Conservation (phyloP, 371 early-diverging fungal species). For the Ordospora colligata region DNA sequence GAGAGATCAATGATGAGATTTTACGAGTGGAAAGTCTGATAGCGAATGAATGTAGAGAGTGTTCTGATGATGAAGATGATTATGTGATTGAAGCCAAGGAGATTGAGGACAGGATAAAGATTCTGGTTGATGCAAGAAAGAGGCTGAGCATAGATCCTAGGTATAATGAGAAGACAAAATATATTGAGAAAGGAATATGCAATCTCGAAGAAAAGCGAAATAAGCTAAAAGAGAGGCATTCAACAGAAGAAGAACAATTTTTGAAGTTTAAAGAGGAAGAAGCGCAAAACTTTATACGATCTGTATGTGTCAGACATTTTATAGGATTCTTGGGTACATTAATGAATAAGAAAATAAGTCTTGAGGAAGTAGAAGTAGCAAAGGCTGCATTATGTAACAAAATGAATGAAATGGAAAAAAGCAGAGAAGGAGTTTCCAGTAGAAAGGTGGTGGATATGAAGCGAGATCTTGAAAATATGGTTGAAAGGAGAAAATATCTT, state of each 20-base stretch:
- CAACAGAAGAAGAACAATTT: background rate
- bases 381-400: background rate
- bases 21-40: constrained; percentile 37
- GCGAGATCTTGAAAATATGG: background rate
- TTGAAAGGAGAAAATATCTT: constrained; percentile 36
- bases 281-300: background rate
- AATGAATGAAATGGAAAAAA: background rate
- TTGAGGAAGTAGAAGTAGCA: background rate
- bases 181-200: background rate
- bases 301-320: background rate
- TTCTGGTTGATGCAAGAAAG: constrained; percentile 61
- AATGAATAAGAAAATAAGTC: background rate
- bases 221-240: background rate
- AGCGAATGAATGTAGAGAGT: constrained; percentile 39
- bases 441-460: background rate
- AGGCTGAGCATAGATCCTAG: constrained; percentile 57
- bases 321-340: constrained; percentile 1
- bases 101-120: constrained; percentile 48
- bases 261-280: constrained; percentile 1
- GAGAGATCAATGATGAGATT: constrained; percentile 62
- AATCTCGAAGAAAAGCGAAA: constrained; percentile 20
- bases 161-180: constrained; percentile 44
- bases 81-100: constrained; percentile 68
- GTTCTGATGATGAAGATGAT: constrained; percentile 57
- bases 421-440: background rate